Evolutionary conservation across 768 basidiomycete species (phyloP).

Genomic region (Agaricus blazei): DNA sequence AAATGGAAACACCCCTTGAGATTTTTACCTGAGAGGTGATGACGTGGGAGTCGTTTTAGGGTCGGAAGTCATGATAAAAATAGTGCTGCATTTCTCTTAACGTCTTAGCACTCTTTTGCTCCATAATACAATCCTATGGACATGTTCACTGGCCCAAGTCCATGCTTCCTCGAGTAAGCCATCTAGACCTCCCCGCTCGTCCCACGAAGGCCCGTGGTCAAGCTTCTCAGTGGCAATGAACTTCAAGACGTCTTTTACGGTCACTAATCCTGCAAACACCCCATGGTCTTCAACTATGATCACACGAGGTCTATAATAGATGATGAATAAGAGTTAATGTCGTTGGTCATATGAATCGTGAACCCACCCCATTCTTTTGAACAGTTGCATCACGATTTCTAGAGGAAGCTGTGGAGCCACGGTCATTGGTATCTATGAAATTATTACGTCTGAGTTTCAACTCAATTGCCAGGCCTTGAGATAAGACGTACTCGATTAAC

Average conservation of each 20-base stretch:
- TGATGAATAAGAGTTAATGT: constrained; percentile 2
- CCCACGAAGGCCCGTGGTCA: constrained; percentile 50
- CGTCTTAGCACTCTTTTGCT: constrained; percentile 31
- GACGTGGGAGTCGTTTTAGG: neutral
- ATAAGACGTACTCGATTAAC: constrained; percentile 74
- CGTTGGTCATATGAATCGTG: neutral
- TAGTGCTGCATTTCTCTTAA: constrained; percentile 17
- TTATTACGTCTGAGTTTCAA: neutral
- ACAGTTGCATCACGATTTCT: constrained; percentile 96
- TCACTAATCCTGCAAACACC: constrained; percentile 76
- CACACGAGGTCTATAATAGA: constrained; percentile 73
- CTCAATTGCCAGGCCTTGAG: neutral
- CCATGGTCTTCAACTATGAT: constrained; percentile 92
- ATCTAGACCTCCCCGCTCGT: constrained; percentile 60
- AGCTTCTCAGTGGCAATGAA: constrained; percentile 67
- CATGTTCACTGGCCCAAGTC: constrained; percentile 42
- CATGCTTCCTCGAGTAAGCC: constrained; percentile 58
- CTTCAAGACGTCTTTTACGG: constrained; percentile 92
- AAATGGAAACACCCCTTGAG: constrained; percentile 1
- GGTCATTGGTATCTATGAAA: constrained; percentile 80
- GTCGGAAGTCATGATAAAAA: constrained; percentile 7
- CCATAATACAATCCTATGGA: constrained; percentile 32
- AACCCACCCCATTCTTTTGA: constrained; percentile 94
- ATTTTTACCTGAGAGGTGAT: neutral
- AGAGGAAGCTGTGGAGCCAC: constrained; percentile 89